Percentiles rank a stretch among this genome's conserved stretches.
Evolutionary conservation across 2,329 filamentous ascomycete genomes (phyloP).

Genomic region (Cordyceps fumosorosea): DNA sequence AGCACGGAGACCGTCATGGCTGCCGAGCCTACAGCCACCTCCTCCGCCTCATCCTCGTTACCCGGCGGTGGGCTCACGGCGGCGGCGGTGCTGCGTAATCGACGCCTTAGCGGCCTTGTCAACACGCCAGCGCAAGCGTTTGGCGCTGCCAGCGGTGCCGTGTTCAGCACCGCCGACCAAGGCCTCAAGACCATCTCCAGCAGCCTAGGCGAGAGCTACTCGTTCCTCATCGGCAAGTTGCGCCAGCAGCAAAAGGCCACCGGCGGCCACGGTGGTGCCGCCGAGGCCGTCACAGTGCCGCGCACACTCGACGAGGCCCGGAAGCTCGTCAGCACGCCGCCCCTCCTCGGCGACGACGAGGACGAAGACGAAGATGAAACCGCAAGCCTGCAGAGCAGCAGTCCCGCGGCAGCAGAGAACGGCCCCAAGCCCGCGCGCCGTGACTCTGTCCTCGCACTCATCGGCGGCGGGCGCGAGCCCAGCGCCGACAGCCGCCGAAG

Average conservation of each 20-base stretch:
- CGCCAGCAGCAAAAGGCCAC: conserved; percentile 54
- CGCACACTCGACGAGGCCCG: conserved; percentile 90
- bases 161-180: conserved; percentile 85
- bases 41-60: conserved; percentile 24
- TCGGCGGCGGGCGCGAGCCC: conserved; percentile 68
- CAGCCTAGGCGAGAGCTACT: conserved; percentile 87
- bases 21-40: conserved; percentile 20
- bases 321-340: conserved; percentile 73
- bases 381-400: conserved; percentile 46
- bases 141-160: conserved; percentile 74
- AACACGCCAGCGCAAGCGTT: conserved; percentile 77
- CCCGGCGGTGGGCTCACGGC: conserved; percentile 33
- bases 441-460: conserved; percentile 57
- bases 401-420: conserved; percentile 37
- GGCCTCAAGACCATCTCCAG: conserved; percentile 86
- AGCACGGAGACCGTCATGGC: conserved; percentile 27
- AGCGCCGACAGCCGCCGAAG: conserved; percentile 70
- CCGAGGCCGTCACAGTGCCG: conserved; percentile 56
- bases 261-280: conserved; percentile 21
- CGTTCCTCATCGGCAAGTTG: conserved; percentile 82
- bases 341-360: conserved; percentile 34
- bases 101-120: conserved; percentile 77
- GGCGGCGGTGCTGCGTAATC: conserved; percentile 53
- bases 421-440: conserved; percentile 33
- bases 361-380: conserved; percentile 46